phyloP scores from a whole-genome alignment of 192 early-diverging fungal genomes.

The Chytriomyces confervae region DNA sequence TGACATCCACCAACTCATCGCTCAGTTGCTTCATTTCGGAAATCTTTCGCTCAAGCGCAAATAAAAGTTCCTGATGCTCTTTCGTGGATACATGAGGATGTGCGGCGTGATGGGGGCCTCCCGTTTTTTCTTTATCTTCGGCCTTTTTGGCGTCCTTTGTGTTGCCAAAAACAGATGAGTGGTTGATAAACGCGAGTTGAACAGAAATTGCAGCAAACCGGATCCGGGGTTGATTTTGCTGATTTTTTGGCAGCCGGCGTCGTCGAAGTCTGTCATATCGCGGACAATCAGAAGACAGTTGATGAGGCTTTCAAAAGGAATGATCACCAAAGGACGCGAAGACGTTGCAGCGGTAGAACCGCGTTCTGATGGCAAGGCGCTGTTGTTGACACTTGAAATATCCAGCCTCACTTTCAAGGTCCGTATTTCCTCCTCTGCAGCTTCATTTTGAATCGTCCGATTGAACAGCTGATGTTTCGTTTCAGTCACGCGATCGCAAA shows the following conservation, averaged over 20 bases:
- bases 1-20: constrained; percentile 48
- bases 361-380: background rate
- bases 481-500: background rate
- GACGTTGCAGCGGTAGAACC: constrained; percentile 12
- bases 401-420: constrained; percentile 42
- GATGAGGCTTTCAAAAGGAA: no score
- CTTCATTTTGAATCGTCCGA: constrained; percentile 52
- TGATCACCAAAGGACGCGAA: constrained; percentile 14
- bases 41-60: constrained; percentile 53
- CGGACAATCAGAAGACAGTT: no score
- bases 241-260: background rate
- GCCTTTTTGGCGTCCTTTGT: no score
- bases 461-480: constrained; percentile 52
- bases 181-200: no score
- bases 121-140: background rate
- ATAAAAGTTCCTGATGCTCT: constrained; percentile 56
- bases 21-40: constrained; percentile 51
- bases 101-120: background rate
- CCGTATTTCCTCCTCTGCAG: constrained; percentile 54
- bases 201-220: background rate
- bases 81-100: constrained; percentile 42
- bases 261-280: background rate
- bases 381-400: background rate
- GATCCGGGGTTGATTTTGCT: background rate
- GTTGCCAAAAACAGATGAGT: no score